phyloP scores from a whole-genome alignment of 495 filamentous ascomycete species.

The Trichodelitschia bisporula region DNA sequence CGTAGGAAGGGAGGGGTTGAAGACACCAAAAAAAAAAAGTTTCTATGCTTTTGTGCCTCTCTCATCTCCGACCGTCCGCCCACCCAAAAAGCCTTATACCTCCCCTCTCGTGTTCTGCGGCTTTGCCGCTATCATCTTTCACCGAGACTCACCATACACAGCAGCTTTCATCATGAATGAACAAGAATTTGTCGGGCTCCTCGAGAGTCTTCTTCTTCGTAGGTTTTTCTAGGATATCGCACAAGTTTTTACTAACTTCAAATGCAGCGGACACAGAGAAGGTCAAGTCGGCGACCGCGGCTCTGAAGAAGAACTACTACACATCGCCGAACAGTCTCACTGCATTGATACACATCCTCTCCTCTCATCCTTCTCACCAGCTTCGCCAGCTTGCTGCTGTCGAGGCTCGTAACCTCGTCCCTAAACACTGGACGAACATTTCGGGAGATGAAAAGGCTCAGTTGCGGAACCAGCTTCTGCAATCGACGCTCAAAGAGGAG shows the following conservation, averaged over 20 bases:
- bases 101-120: no score
- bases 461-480: conserved; percentile 57
- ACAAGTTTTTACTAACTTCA: neutral
- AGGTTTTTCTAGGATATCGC: conserved; percentile 7
- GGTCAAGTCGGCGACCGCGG: conserved; percentile 74
- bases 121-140: no score
- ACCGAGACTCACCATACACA: no score
- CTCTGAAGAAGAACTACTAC: conserved; percentile 80
- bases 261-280: conserved; percentile 43
- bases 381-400: conserved; percentile 78
- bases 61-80: no score
- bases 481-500: conserved; percentile 56
- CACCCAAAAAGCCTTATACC: no score
- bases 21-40: no score
- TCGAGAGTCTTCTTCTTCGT: conserved; percentile 22
- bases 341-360: conserved; percentile 63
- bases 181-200: conserved; percentile 20
- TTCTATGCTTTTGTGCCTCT: no score
- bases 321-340: conserved; percentile 58
- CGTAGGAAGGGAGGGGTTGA: no score
- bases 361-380: conserved; percentile 26
- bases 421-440: conserved; percentile 59
- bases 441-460: conserved; percentile 42
- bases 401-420: conserved; percentile 54
- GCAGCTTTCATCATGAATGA: no score